Evolutionary conservation across 352 stramenopile species (phyloP).

Genomic region (Phytophthora podocarpi): DNA sequence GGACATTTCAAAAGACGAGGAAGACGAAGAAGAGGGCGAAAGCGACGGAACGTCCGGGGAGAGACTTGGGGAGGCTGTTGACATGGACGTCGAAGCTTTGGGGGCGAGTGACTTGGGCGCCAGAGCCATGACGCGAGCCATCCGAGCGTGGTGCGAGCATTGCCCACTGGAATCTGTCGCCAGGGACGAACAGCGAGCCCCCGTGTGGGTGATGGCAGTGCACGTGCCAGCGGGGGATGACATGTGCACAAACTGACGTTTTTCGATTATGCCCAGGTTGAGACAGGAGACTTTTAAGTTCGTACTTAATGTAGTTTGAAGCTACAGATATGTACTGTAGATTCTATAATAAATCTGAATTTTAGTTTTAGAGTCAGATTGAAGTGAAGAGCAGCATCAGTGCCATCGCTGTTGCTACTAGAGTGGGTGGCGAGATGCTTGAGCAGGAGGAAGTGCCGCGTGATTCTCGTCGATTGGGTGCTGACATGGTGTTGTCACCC

Average conservation of each 20-base stretch:
- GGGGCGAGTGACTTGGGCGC: slow-evolving; percentile 54
- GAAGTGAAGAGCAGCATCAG: neutral
- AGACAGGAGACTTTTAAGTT: no score
- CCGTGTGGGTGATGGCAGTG: slow-evolving; percentile 67
- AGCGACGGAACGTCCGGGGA: slow-evolving; percentile 10
- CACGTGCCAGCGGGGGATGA: slow-evolving; percentile 25
- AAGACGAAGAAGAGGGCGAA: slow-evolving; percentile 25
- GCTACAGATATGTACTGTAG: no score
- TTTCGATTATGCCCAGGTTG: slow-evolving; percentile 13
- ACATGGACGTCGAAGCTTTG: slow-evolving; percentile 8
- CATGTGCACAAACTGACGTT: slow-evolving; percentile 10
- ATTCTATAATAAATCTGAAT: neutral
- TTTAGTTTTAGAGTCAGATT: neutral
- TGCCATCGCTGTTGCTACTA: neutral
- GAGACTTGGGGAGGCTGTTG: slow-evolving; percentile 4
- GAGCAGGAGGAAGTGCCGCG: slow-evolving; percentile 5
- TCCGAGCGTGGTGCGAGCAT: slow-evolving; percentile 81
- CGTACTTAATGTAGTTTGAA: no score
- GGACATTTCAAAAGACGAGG: slow-evolving; percentile 33
- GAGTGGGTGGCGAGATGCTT: neutral
- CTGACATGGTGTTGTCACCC: slow-evolving; percentile 16
- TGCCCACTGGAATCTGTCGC: slow-evolving; percentile 46
- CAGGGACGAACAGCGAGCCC: slow-evolving; percentile 59
- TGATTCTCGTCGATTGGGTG: slow-evolving; percentile 12
- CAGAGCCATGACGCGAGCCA: slow-evolving; percentile 81